Evolutionary conservation across 2,329 filamentous ascomycete species (phyloP).

Genomic region (Sclerotinia sclerotiorum): DNA sequence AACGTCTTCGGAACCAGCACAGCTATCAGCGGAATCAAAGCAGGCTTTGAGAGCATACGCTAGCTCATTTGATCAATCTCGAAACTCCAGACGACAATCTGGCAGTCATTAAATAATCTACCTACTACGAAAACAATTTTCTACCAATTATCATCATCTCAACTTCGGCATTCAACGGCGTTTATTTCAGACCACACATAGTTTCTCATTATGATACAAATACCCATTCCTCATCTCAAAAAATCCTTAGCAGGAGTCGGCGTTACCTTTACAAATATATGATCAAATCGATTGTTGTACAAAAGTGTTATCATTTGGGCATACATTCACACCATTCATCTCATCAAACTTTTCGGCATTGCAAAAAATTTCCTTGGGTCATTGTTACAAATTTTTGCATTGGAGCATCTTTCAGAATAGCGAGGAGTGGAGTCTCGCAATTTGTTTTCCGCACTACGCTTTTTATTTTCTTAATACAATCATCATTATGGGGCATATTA

Average conservation of each 20-base stretch:
- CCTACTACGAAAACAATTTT: conserved; percentile 1
- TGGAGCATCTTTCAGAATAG: conserved; percentile 25
- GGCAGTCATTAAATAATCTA: conserved; percentile 31
- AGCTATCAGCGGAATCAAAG: conserved; percentile 73
- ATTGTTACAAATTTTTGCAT: conserved; percentile 15
- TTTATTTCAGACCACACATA: conserved; percentile 29
- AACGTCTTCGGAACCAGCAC: conserved; percentile 50
- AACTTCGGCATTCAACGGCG: conserved; percentile 33
- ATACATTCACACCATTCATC: conserved; percentile 11
- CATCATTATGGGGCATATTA: conserved; percentile 27
- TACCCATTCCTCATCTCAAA: conserved; percentile 37
- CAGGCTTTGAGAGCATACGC: conserved; percentile 83
- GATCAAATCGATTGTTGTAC: conserved; percentile 34
- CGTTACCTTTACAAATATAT: conserved; percentile 32
- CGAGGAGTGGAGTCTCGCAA: conserved; percentile 9
- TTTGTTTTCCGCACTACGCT: conserved; percentile 7
- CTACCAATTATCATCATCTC: conserved; percentile 24
- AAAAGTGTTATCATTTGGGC: conserved; percentile 35
- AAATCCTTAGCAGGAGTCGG: conserved; percentile 33
- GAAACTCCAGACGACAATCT: conserved; percentile 40
- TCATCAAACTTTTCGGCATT: conserved; percentile 16
- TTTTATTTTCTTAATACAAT: conserved; percentile 27
- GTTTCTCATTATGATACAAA: conserved; percentile 34
- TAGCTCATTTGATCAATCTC: conserved; percentile 76
- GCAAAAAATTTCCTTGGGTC: conserved; percentile 23